Base-by-base conservation (phyloP, 169 alveolate genomes). In the Cryptosporidium felis region DNA sequence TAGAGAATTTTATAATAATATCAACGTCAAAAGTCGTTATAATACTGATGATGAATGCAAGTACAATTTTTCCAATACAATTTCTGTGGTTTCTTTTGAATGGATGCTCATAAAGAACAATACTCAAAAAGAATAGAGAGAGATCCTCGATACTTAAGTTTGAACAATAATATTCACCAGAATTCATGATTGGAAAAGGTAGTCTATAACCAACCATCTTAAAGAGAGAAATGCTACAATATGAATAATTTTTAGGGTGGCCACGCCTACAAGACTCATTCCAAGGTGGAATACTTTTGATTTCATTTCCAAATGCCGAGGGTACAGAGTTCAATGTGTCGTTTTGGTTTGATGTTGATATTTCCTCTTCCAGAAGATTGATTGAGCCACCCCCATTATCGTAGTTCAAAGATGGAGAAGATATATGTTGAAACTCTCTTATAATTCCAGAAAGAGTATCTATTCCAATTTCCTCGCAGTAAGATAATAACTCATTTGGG, bases 211-310 rank as follows among this genome's bases (percentile, higher is more conserved):
- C 85, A 51, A 74, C 56, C 85, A 74, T 74, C 56, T 67, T 74
- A 38, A 65, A 74, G 28, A 74, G 67, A 21, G 85, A 74, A 49
- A 74, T 74, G 41, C 74, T 51, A 53, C 85, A 74, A 21, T 74
- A 74, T 8, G 85, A 74, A 36, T 74, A 74, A 32, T 40, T 49
- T 16, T 74, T 49, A n/a, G 67, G 85, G 26, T 74, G 85, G 3
- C 85, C 85, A 41, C 85, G 51, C 46, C 61, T 74, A 53, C 85
- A 74, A 21, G 85, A 74, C 56, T 74, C 85, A 74, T 74, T 74
- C 85, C 85, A 74, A 5, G 85, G 85, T 1, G 85, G 85, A 16
- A 56, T 65, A 65, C 45, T 46, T 65, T 65, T 65, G n/a, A 65
- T 65, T 18, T 46, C 62, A 16, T 30, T 46, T 1, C 62, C 45